These are phyloP conservation scores for Jatropha curcas DNA, from an alignment of 345 rosid species.

Conservation along the genomic window DNA sequence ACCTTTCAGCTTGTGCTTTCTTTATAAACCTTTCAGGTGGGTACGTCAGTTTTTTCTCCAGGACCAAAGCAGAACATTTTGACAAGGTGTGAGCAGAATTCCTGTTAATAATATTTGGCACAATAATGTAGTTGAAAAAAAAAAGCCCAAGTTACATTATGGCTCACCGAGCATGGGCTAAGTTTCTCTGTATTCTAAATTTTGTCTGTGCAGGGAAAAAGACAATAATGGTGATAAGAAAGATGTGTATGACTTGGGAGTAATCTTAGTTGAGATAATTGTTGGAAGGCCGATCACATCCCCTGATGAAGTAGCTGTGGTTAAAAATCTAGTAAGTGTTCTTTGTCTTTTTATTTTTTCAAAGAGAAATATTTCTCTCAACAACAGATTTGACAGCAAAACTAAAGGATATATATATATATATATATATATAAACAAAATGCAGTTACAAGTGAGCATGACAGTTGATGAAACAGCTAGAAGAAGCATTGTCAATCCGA, in stretches of 20 bases:
- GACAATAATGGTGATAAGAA: conserved; percentile 30
- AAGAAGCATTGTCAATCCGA: conserved; percentile 49
- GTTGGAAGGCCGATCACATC: conserved; percentile 51
- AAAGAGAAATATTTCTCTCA: too few relatives aligned
- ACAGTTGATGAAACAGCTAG: conserved; percentile 37
- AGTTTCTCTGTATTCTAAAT: too few relatives aligned
- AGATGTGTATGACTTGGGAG: conserved; percentile 57
- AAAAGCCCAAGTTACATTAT: too few relatives aligned
- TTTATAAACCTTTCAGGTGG: conserved; percentile 30
- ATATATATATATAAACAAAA: background rate
- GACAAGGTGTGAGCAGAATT: conserved; percentile 27
- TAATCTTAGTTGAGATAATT: conserved; percentile 56
- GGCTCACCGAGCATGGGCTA: too few relatives aligned
- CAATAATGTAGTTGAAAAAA: too few relatives aligned
- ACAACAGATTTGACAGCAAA: too few relatives aligned
- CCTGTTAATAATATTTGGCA: background rate
- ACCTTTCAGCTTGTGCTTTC: background rate
- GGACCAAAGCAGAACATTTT: conserved; percentile 26
- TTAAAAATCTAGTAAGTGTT: conserved; percentile 52
- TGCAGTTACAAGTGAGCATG: conserved; percentile 50
- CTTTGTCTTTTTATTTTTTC: background rate
- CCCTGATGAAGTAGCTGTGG: conserved; percentile 34
- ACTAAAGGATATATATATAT: too few relatives aligned
- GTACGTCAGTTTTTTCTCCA: conserved; percentile 19
- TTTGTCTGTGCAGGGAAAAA: conserved; percentile 28